Evolutionary conservation across 768 basidiomycete species (phyloP).

Genomic region (Tylopilus vinaceipallidus): DNA sequence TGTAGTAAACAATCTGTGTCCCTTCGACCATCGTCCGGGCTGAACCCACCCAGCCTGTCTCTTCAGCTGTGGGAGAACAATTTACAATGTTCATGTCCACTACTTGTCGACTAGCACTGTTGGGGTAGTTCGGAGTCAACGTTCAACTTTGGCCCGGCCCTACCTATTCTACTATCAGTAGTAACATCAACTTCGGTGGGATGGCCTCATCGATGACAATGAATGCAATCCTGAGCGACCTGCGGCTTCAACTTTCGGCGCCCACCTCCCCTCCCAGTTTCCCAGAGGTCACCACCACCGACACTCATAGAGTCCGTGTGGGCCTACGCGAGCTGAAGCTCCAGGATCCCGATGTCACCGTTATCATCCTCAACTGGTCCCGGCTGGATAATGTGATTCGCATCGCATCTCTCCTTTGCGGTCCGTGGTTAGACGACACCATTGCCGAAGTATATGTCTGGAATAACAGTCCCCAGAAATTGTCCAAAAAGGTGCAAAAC

Average conservation of each 20-base stretch:
- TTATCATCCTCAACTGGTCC: conserved; percentile 67
- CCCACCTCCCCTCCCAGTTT: conserved; percentile 20
- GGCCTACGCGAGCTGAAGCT: conserved; percentile 5
- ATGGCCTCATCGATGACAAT: conserved; percentile 9
- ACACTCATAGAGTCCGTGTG: conserved; percentile 10
- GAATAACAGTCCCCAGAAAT: conserved; percentile 54
- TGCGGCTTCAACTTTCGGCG: conserved; percentile 15
- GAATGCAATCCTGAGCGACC: conserved; percentile 10
- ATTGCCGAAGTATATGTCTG: conserved; percentile 54
- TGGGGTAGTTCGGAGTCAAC: too few species aligned
- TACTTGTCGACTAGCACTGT: too few species aligned
- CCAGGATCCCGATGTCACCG: conserved; percentile 45
- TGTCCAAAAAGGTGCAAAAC: conserved; percentile 43
- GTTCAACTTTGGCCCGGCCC: too few species aligned
- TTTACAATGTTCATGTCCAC: too few species aligned
- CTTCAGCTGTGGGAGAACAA: too few species aligned
- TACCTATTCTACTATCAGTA: too few species aligned
- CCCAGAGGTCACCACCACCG: neutral
- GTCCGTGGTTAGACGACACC: conserved; percentile 40
- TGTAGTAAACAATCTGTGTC: conserved; percentile 20
- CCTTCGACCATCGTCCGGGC: too few species aligned
- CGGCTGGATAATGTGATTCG: conserved; percentile 58
- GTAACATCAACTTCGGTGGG: neutral
- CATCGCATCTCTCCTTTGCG: conserved; percentile 54
- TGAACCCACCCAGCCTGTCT: too few species aligned